Conservation (phyloP, 176 grass and related monocot genomes). For the Microstegium vimineum region DNA sequence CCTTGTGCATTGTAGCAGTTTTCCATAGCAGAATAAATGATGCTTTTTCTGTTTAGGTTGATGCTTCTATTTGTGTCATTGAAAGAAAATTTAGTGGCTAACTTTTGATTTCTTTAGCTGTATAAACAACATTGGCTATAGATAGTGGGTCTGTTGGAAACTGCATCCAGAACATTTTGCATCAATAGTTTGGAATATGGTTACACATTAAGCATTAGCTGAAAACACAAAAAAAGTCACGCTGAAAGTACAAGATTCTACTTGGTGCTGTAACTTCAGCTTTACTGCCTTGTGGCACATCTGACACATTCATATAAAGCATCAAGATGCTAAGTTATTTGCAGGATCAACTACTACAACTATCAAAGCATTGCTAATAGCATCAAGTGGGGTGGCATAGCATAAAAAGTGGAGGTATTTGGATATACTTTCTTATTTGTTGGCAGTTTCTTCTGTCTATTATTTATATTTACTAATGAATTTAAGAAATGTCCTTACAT, state of each 20-base stretch:
- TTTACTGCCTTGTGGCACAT: neutral
- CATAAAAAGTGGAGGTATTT: slow-evolving; percentile 13
- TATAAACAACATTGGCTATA: neutral
- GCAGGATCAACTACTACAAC: slow-evolving; percentile 9
- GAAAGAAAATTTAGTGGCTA: neutral
- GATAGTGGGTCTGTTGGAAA: neutral
- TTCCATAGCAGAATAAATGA: neutral
- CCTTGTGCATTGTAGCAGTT: neutral
- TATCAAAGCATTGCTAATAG: neutral
- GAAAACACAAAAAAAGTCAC: neutral
- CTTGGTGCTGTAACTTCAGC: slow-evolving; percentile 10
- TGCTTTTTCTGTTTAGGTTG: slow-evolving; percentile 3
- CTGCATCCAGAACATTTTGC: neutral
- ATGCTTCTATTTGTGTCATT: neutral
- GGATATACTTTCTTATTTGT: neutral
- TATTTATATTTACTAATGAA: neutral
- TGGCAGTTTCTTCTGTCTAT: neutral
- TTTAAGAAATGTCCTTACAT: neutral
- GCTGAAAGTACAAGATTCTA: slow-evolving; percentile 3
- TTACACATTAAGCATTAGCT: neutral
- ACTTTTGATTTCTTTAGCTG: neutral
- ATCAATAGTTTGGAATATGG: neutral
- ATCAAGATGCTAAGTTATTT: neutral
- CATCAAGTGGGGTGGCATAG: neutral
- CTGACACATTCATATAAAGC: neutral